Evolutionary conservation across 805 yeast genomes (phyloP).

Genomic region (Kluyveromyces dobzhanskii): DNA sequence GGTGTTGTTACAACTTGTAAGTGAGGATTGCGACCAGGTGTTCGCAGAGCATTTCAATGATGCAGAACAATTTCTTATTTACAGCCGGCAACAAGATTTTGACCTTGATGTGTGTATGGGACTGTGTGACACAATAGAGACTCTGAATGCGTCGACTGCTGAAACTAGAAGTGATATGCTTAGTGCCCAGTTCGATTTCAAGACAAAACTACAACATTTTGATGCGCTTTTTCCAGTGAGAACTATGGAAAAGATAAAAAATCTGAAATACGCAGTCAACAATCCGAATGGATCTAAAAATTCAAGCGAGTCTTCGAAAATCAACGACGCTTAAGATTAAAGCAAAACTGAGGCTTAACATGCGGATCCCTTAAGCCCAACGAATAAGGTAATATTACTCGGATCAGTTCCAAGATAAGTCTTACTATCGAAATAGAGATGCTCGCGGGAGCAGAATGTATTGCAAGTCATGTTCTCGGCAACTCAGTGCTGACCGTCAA

Average conservation of each 20-base stretch:
- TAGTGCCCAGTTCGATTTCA: constrained; percentile 1
- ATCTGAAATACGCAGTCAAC: too few relatives aligned
- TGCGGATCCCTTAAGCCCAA: too few relatives aligned
- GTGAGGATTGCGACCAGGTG: constrained; percentile 7
- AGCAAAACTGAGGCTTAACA: too few relatives aligned
- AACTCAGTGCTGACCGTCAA: too few relatives aligned
- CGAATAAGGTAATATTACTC: too few relatives aligned
- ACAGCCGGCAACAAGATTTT: constrained; percentile 10
- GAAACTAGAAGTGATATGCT: constrained; percentile 4
- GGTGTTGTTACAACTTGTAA: constrained; percentile 9
- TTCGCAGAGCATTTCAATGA: constrained; percentile 10
- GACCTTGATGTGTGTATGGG: constrained; percentile 11
- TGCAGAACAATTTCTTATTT: constrained; percentile 9
- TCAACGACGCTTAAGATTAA: too few relatives aligned
- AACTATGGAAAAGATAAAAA: background rate
- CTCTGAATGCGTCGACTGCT: constrained; percentile 6
- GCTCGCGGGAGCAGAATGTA: too few relatives aligned
- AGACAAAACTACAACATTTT: background rate
- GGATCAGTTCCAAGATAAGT: too few relatives aligned
- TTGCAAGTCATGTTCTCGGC: too few relatives aligned
- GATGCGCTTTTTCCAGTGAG: background rate
- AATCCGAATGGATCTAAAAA: too few relatives aligned
- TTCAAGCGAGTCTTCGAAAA: too few relatives aligned
- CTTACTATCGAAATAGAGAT: too few relatives aligned
- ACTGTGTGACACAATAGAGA: constrained; percentile 9